Conservation (phyloP, 208 protist genomes). For the Trypanosoma cruzi region DNA sequence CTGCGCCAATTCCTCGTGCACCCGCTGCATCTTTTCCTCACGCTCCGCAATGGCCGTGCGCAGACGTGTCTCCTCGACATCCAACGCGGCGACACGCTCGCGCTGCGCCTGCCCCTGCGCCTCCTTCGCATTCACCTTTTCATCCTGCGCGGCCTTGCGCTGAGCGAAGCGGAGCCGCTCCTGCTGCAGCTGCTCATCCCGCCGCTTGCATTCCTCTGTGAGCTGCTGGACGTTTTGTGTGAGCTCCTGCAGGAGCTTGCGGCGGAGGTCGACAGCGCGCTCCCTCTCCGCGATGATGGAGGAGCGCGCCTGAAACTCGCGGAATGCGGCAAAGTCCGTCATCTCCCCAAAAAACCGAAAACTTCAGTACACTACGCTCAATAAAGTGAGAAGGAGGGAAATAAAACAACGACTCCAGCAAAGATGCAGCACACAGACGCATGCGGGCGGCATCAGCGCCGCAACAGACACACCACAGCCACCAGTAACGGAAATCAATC, state of each 20-base stretch:
- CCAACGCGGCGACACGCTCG: conserved; percentile 45
- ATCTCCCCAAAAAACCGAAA: conserved; percentile 13
- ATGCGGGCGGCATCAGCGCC: no score
- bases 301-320: conserved; percentile 66
- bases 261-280: conserved; percentile 60
- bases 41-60: conserved; percentile 32
- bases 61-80: conserved; percentile 68
- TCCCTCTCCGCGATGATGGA: conserved; percentile 69
- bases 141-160: conserved; percentile 66
- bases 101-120: conserved; percentile 49
- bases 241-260: conserved; percentile 59
- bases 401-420: no score
- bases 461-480: no score
- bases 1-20: conserved; percentile 49
- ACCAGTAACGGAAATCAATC: no score
- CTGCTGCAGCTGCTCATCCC: conserved; percentile 57
- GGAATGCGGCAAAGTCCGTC: conserved; percentile 55
- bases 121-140: conserved; percentile 70
- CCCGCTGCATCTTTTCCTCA: conserved; percentile 38
- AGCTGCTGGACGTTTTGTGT: conserved; percentile 52
- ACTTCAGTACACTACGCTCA: background rate
- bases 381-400: no score
- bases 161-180: conserved; percentile 48
- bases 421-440: no score
- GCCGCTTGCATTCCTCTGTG: conserved; percentile 41